phyloP scores from a whole-genome alignment of 2,329 filamentous ascomycete genomes.

The Phoma herbarum region DNA sequence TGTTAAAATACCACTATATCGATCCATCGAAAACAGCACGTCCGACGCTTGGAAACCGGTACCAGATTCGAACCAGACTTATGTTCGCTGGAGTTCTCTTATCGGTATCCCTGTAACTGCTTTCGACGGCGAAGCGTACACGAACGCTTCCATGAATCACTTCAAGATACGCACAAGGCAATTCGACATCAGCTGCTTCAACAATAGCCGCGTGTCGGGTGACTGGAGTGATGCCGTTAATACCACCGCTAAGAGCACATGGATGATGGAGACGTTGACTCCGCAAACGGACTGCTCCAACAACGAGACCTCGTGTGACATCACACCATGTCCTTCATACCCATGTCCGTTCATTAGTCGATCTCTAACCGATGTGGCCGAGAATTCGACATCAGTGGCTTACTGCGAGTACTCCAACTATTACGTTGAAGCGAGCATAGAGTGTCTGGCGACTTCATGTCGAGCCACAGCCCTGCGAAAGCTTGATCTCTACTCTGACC shows the following conservation, averaged over 20 bases:
- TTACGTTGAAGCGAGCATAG: slow-evolving; percentile 32
- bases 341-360: slow-evolving; percentile 33
- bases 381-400: slow-evolving; percentile 25
- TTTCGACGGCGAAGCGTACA: slow-evolving; percentile 3
- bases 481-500: slow-evolving; percentile 28
- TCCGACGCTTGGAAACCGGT: slow-evolving; percentile 32
- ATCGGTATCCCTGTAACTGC: slow-evolving; percentile 36
- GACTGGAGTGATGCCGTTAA: neutral
- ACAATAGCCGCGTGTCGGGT: slow-evolving; percentile 18
- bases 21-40: slow-evolving; percentile 31
- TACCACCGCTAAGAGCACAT: neutral
- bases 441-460: slow-evolving; percentile 33
- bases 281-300: neutral
- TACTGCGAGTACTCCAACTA: slow-evolving; percentile 29
- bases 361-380: slow-evolving; percentile 8
- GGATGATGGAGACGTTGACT: slow-evolving; percentile 6
- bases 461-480: slow-evolving; percentile 30
- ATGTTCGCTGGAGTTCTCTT: slow-evolving; percentile 36
- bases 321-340: slow-evolving; percentile 24
- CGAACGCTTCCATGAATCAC: slow-evolving; percentile 18
- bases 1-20: slow-evolving; percentile 38
- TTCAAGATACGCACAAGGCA: slow-evolving; percentile 39
- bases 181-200: slow-evolving; percentile 38
- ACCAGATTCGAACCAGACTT: slow-evolving; percentile 20
- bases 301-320: neutral